Evolutionary conservation across 2,329 filamentous ascomycete genomes (phyloP).

Genomic region (Alternaria rosae): DNA sequence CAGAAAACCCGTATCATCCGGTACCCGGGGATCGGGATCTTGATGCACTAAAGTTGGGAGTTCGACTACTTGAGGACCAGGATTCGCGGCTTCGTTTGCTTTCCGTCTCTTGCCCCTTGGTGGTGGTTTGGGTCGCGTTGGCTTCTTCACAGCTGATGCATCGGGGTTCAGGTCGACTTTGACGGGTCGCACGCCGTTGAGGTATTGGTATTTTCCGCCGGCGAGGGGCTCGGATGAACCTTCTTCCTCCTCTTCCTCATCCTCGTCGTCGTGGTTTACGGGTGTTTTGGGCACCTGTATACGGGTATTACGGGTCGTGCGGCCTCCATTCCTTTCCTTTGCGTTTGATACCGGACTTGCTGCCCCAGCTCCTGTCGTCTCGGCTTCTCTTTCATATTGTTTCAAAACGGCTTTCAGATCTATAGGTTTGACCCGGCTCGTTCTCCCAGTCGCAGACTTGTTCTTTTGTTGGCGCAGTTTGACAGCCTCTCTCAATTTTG

Average conservation of each 20-base stretch:
- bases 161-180: slow-evolving; percentile 9
- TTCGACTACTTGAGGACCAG: background rate
- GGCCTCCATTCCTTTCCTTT: background rate
- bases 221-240: slow-evolving; percentile 6
- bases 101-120: slow-evolving; percentile 8
- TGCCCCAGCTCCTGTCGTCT: background rate
- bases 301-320: background rate
- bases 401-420: slow-evolving; percentile 5
- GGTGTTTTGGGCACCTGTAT: slow-evolving; percentile 8
- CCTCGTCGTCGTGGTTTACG: background rate
- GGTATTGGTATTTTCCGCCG: slow-evolving; percentile 12
- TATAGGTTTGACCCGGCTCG: background rate
- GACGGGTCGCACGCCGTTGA: slow-evolving; percentile 3
- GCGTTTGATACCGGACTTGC: background rate
- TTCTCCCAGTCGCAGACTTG: background rate
- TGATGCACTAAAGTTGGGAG: background rate
- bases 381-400: slow-evolving; percentile 3
- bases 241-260: slow-evolving; percentile 9
- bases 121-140: background rate
- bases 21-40: slow-evolving; percentile 5
- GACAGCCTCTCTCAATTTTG: background rate
- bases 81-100: background rate
- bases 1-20: slow-evolving; percentile 11
- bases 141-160: slow-evolving; percentile 5
- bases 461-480: slow-evolving; percentile 5